phyloP scores from a whole-genome alignment of 2,329 filamentous ascomycete species.

The Colletotrichum theobromicola region DNA sequence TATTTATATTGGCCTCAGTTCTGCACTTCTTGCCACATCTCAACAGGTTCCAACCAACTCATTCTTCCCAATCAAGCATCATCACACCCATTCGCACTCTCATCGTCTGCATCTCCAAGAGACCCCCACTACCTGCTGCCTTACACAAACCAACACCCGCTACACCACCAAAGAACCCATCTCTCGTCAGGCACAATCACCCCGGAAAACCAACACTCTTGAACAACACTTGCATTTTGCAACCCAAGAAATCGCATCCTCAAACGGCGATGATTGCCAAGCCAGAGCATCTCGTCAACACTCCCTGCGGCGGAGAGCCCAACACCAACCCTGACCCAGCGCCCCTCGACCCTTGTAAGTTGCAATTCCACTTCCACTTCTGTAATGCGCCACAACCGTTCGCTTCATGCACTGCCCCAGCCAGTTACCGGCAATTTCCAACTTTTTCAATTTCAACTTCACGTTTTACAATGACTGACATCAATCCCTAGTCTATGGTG shows the following conservation, averaged over 20 bases:
- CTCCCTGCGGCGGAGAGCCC: background rate
- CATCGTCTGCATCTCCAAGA: background rate
- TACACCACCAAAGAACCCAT: background rate
- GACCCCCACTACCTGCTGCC: background rate
- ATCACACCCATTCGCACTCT: background rate
- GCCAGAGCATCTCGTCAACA: background rate
- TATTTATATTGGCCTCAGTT: background rate
- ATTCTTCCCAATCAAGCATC: background rate
- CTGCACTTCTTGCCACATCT: background rate
- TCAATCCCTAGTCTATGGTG: background rate
- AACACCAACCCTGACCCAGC: background rate
- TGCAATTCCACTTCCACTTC: background rate
- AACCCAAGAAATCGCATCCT: background rate
- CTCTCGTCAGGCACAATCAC: background rate
- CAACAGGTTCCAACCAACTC: background rate
- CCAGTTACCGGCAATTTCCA: background rate
- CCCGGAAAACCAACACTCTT: background rate
- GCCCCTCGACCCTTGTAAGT: constrained; percentile 7
- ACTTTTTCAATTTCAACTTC: background rate
- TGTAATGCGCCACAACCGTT: background rate
- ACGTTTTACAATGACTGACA: background rate
- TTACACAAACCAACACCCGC: background rate
- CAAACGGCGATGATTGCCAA: constrained; percentile 1
- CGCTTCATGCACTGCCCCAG: background rate
- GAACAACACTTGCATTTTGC: background rate